Conservation (phyloP, 1,284 basidiomycete species). For the Exobasidium rhododendri region DNA sequence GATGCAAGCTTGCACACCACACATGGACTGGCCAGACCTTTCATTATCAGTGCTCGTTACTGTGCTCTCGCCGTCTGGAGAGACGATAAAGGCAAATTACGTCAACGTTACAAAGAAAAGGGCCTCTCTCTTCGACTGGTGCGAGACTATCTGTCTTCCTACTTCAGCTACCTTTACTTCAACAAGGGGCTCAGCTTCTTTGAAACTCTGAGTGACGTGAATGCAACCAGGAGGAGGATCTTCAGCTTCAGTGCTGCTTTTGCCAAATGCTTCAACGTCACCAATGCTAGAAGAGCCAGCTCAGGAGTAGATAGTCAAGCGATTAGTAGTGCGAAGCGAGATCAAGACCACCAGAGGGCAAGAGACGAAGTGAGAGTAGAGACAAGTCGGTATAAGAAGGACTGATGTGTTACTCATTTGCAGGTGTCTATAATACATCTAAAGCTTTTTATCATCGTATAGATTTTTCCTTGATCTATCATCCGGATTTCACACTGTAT, state of each 20-base stretch:
- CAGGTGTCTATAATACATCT: no score
- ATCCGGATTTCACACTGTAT: no score
- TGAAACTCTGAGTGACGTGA: constrained; percentile 42
- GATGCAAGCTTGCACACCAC: constrained; percentile 62
- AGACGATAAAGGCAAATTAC: constrained; percentile 64
- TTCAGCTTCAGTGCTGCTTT: constrained; percentile 17
- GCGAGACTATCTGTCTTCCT: constrained; percentile 61
- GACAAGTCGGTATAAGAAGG: background rate
- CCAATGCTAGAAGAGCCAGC: constrained; percentile 30
- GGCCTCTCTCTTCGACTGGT: constrained; percentile 57
- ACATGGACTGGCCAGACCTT: constrained; percentile 60
- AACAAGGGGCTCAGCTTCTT: constrained; percentile 47
- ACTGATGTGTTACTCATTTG: no score
- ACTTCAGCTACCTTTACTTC: constrained; percentile 45
- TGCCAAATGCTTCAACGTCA: constrained; percentile 24
- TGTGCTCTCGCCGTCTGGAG: constrained; percentile 80
- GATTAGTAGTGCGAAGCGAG: constrained; percentile 24
- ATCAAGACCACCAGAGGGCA: constrained; percentile 24
- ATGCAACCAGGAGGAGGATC: constrained; percentile 22
- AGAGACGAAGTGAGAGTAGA: constrained; percentile 25
- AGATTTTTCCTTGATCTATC: no score
- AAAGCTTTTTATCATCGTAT: no score
- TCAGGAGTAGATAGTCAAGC: constrained; percentile 36
- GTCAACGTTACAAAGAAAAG: constrained; percentile 21
- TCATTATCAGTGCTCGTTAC: constrained; percentile 86